Evolutionary conservation across 495 filamentous ascomycete genomes (phyloP).

Genomic region (Trichoderma virens): DNA sequence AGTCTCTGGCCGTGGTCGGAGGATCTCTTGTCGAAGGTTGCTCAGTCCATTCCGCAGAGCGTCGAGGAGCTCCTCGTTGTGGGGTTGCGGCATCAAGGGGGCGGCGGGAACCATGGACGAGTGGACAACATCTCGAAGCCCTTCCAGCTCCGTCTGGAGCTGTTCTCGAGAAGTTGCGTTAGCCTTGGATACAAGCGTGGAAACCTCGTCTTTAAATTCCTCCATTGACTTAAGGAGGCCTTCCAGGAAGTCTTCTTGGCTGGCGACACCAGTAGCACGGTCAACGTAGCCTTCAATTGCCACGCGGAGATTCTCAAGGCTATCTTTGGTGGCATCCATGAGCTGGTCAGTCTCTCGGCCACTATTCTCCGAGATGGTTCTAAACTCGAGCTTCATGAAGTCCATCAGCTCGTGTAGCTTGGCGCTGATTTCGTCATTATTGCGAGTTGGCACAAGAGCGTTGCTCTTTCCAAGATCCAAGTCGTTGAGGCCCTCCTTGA

Average conservation of each 20-base stretch:
- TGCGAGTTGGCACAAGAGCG: slow-evolving; percentile 26
- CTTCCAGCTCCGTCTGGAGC: slow-evolving; percentile 70
- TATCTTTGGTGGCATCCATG: slow-evolving; percentile 77
- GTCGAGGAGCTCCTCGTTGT: slow-evolving; percentile 55
- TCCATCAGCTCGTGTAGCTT: slow-evolving; percentile 68
- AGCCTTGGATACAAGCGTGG: slow-evolving; percentile 37
- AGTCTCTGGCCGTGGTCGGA: slow-evolving; percentile 46
- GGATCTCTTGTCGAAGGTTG: slow-evolving; percentile 57
- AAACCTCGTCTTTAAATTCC: slow-evolving; percentile 62
- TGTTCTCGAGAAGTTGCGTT: slow-evolving; percentile 48
- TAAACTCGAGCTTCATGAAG: slow-evolving; percentile 60
- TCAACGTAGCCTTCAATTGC: slow-evolving; percentile 78
- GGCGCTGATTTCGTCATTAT: slow-evolving; percentile 57
- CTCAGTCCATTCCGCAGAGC: slow-evolving; percentile 64
- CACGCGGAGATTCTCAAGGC: slow-evolving; percentile 67
- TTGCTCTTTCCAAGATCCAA: slow-evolving; percentile 37
- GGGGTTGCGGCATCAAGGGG: slow-evolving; percentile 22
- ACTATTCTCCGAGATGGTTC: slow-evolving; percentile 50
- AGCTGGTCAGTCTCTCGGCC: slow-evolving; percentile 74
- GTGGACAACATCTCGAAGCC: slow-evolving; percentile 66
- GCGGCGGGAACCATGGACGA: slow-evolving; percentile 56
- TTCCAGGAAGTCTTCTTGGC: slow-evolving; percentile 71
- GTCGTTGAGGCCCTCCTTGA: slow-evolving; percentile 42
- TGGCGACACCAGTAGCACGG: slow-evolving; percentile 53
- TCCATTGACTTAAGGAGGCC: slow-evolving; percentile 67